phyloP scores from a whole-genome alignment of 2,329 filamentous ascomycete species.

The Colletotrichum abscissum region DNA sequence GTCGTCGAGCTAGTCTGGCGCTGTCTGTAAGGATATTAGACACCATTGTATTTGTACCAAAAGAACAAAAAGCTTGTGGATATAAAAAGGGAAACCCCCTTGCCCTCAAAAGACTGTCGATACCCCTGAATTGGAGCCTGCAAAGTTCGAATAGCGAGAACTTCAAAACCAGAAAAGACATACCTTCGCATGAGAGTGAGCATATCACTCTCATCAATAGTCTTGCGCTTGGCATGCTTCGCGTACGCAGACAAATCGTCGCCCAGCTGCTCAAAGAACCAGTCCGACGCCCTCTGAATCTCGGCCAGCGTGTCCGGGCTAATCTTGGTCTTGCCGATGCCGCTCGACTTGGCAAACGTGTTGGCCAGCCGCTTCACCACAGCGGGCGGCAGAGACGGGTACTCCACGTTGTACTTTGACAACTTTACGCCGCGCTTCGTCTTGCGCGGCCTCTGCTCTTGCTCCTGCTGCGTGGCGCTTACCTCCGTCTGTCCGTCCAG shows the following conservation, averaged over 20 bases:
- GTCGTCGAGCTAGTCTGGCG: slow-evolving; percentile 76
- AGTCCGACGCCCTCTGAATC: slow-evolving; percentile 84
- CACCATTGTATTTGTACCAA: slow-evolving; percentile 7
- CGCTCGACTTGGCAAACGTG: slow-evolving; percentile 75
- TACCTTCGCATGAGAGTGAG: slow-evolving; percentile 86
- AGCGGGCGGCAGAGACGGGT: slow-evolving; percentile 77
- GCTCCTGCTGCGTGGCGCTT: slow-evolving; percentile 3
- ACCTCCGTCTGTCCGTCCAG: slow-evolving; percentile 34
- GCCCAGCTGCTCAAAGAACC: slow-evolving; percentile 90
- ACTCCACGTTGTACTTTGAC: slow-evolving; percentile 79
- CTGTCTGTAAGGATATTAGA: slow-evolving; percentile 68
- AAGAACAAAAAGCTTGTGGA: background rate
- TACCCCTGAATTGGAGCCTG: slow-evolving; percentile 20
- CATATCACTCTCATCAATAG: slow-evolving; percentile 87
- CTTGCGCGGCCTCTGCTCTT: slow-evolving; percentile 38
- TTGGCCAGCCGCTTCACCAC: slow-evolving; percentile 81
- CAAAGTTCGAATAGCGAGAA: slow-evolving; percentile 31
- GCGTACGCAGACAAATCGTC: slow-evolving; percentile 85
- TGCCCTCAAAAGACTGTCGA: background rate
- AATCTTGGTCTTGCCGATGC: slow-evolving; percentile 74
- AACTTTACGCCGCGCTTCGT: slow-evolving; percentile 63
- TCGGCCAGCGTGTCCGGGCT: slow-evolving; percentile 79
- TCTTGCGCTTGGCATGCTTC: slow-evolving; percentile 83
- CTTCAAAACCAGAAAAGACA: slow-evolving; percentile 47
- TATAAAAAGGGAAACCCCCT: slow-evolving; percentile 28